phyloP scores from a whole-genome alignment of 2,329 filamentous ascomycete species.

The Scorias spongiosa region DNA sequence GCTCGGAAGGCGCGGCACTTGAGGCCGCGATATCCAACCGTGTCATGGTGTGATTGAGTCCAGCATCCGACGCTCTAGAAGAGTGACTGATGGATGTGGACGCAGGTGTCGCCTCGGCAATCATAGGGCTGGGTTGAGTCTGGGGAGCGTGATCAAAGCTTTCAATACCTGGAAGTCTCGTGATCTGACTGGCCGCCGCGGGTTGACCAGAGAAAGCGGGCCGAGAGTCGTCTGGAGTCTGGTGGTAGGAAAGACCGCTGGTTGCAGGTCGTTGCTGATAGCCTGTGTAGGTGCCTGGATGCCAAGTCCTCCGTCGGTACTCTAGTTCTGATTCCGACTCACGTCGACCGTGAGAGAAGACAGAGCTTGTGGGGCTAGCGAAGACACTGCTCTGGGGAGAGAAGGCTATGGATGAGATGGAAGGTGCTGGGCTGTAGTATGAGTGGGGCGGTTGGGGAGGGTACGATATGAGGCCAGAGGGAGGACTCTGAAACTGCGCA shows the following conservation, averaged over 20 bases:
- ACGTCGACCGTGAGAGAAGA: conserved; percentile 46
- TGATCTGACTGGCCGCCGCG: conserved; percentile 37
- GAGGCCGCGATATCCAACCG: conserved; percentile 46
- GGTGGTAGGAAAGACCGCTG: conserved; percentile 60
- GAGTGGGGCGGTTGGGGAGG: conserved; percentile 45
- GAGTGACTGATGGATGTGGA: conserved; percentile 26
- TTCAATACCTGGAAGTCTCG: conserved; percentile 77
- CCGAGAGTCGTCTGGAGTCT: conserved; percentile 50
- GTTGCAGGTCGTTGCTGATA: conserved; percentile 47
- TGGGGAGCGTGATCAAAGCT: conserved; percentile 70
- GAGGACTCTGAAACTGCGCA: conserved; percentile 56
- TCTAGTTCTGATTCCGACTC: conserved; percentile 61
- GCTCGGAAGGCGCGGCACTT: conserved; percentile 19
- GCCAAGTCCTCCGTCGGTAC: conserved; percentile 77
- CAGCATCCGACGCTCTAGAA: conserved; percentile 33
- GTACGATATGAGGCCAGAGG: conserved; percentile 30
- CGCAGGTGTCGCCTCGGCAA: conserved; percentile 40
- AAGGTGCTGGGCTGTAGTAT: conserved; percentile 40
- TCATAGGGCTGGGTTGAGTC: conserved; percentile 55
- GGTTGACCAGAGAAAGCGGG: conserved; percentile 39
- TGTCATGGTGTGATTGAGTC: conserved; percentile 50
- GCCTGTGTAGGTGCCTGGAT: conserved; percentile 56
- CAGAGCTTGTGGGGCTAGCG: conserved; percentile 51
- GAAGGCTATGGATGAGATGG: conserved; percentile 37
- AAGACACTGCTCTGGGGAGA: conserved; percentile 45